Base-by-base conservation (phyloP, 2,329 filamentous ascomycete species). In the Myriosclerotinia curreyana region DNA sequence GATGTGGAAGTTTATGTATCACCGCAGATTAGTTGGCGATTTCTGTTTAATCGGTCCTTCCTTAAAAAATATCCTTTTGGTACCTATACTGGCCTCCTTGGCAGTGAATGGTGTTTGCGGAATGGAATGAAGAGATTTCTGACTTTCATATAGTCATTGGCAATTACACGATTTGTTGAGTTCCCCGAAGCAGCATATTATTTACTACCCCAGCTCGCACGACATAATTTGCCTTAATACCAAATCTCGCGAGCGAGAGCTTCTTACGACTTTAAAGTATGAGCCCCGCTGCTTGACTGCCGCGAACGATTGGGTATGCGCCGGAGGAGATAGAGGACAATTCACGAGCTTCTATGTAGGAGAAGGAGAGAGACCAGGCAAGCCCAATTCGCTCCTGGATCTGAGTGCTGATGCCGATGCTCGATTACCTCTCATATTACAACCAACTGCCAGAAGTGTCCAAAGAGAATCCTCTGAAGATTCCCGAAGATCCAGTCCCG, bases 81-180 rank as follows among this genome's bases (percentile, higher is more conserved):
- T n/a, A 36, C 17, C 17, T 38, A 38, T 44, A 7, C n/a, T 56
- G 14, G 42, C 31, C 38, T 48, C 11, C 9, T n/a, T 34, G 22
- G 42, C 14, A 48, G 31, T 58, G 14, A 14, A 15, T 59, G 17
- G 40, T 48, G n/a, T 48, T 8, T 20, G 12, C n/a, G 9, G 15
- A 48, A 36, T 25, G 25, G 31, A 48, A 8, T 20, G 55, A 48
- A 8, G 55, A 22, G 42, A 17, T 38, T 56, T 48, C 55, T 59
- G 22, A 59, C 55, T 59, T 59, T 59, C 5, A 20, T 14, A 36
- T 72, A 93, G 89, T 69, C 91, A 95, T 77, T 93, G 89, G 87
- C 91, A 95, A 78, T 82, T 99, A 53, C 91, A 94, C 63, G 94
- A 96, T 70, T 87, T 96, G 70, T 90, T 98, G 74, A 94, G 91